Evolutionary conservation across 768 basidiomycete genomes (phyloP), one percentile per base, ranked within the genome.

Genomic region (Butyriboletus loyo): DNA sequence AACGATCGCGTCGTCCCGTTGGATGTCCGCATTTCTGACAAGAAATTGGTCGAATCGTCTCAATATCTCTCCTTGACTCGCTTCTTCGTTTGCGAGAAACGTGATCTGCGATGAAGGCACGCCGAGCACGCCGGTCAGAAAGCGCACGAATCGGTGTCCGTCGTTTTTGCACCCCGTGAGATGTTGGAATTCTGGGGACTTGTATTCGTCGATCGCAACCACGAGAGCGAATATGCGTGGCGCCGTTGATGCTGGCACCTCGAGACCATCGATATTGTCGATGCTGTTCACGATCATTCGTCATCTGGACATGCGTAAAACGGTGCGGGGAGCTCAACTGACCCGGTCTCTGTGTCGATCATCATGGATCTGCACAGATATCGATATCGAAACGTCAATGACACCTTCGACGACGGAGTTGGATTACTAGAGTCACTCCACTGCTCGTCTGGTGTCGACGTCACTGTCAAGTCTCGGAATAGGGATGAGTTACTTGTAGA

Each of bases 221-320:
- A 64, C 54, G 15, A 61, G 55, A 10, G 55, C 55, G 21, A 63
- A 64, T 39, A 63, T 50, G 15, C 58, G 55, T 21, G 53, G 62
- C 22, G 25, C 3, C 9, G 31, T 28, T 3, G 35, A 46, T 32
- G 49, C n/a, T n/a, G n/a, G n/a, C n/a, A n/a, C 14, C 9, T 38
- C 41, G 7, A 39, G 45, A 24, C 14, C n/a, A n/a, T n/a, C 9
- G 31, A 21, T 30, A 13, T 17, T 17, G n/a, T n/a, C n/a, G n/a
- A n/a, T n/a, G 13, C 39, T 44, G 19, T 40, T 46, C 9, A 15
- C 5, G 21, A n/a, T 19, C 34, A 17, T 28, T 19, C 21, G 21
- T 38, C 28, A 42, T 15, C 17, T 21, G 13, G 13, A 25, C 2
- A n/a, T 39, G 37, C 32, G 25, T 9, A 28, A 21, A 7, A n/a